Evolutionary conservation across 139 green algal species (phyloP), one percentile per base, ranked within the genome.

Genomic region (Chlamydomonas asymmetrica): DNA sequence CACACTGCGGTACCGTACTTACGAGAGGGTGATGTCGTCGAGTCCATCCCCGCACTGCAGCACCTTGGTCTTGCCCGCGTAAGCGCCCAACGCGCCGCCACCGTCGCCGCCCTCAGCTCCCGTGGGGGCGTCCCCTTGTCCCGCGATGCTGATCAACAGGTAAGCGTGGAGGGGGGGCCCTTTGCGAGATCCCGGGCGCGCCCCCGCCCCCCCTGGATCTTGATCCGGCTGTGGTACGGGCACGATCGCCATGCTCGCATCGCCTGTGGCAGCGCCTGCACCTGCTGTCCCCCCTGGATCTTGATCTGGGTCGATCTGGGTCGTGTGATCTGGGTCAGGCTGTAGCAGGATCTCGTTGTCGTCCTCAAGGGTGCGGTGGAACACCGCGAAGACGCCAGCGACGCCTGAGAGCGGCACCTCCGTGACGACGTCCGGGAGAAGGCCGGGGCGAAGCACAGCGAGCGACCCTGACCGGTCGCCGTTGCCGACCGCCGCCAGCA

Each of bases 1-100:
- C n/a, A n/a, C n/a, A n/a, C n/a, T n/a, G n/a, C n/a, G n/a, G n/a
- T n/a, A n/a, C n/a, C n/a, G n/a, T n/a, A n/a, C n/a, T 6, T 39
- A 73, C 50, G 41, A 57, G 23, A 74, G 56, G 5, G 63, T 88
- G 5, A 97, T 73, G 71, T 97, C 91, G 13, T 85, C 22, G 43
- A 98, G 82, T 70, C 91, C 84, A 4, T 92, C 86, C 0, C 86
- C 88, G 1, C 87, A 88, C 35, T 88, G 79, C 66, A 98, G 71
- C 65, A 98, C 85, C 82, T 91, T 92, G 41, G 91, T 96, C 18
- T n/a, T n/a, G n/a, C n/a, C n/a, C n/a, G n/a, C n/a, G n/a, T n/a
- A n/a, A n/a, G n/a, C n/a, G n/a, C n/a, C n/a, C n/a, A n/a, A n/a
- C n/a, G n/a, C n/a, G n/a, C n/a, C n/a, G n/a, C n/a, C n/a, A n/a